phyloP scores from a whole-genome alignment of 768 basidiomycete species.

The Amanita brunnescens region DNA sequence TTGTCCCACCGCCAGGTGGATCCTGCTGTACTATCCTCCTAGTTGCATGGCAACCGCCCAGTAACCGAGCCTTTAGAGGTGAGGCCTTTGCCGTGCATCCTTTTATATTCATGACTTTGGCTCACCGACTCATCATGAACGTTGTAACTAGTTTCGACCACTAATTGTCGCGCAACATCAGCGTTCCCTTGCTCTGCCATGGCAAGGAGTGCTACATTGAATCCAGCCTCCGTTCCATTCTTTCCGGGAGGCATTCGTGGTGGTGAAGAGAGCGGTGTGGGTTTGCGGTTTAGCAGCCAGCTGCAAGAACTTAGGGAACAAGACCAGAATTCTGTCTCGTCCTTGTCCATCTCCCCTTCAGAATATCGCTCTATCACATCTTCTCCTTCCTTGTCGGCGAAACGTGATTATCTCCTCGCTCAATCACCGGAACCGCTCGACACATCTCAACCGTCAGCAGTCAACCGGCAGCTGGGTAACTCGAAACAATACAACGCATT shows the following conservation, averaged over 20 bases:
- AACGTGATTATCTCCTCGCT: slow-evolving; percentile 23
- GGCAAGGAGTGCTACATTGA: slow-evolving; percentile 70
- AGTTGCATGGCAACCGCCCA: slow-evolving; percentile 37
- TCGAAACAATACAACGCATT: slow-evolving; percentile 32
- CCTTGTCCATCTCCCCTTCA: slow-evolving; percentile 50
- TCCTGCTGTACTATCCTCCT: slow-evolving; percentile 11
- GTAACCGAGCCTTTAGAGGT: slow-evolving; percentile 22
- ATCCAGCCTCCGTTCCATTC: slow-evolving; percentile 79
- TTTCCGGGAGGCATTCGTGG: slow-evolving; percentile 62
- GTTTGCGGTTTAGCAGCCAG: slow-evolving; percentile 35
- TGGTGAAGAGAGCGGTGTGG: slow-evolving; percentile 42
- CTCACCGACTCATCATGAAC: neutral
- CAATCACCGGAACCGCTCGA: slow-evolving; percentile 31
- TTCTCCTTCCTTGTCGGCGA: slow-evolving; percentile 51
- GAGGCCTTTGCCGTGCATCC: slow-evolving; percentile 5
- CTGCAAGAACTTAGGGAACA: slow-evolving; percentile 32
- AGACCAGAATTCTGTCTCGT: slow-evolving; percentile 44
- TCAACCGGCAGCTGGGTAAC: slow-evolving; percentile 35
- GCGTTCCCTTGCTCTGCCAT: slow-evolving; percentile 32
- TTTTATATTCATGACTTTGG: neutral
- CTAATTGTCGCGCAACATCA: slow-evolving; percentile 31
- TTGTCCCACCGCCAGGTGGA: slow-evolving; percentile 10
- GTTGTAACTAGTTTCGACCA: slow-evolving; percentile 10
- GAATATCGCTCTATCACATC: slow-evolving; percentile 62
- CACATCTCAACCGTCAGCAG: slow-evolving; percentile 36